Base-by-base conservation (phyloP, 1,284 basidiomycete species). In the Ceratobasidium sp. region DNA sequence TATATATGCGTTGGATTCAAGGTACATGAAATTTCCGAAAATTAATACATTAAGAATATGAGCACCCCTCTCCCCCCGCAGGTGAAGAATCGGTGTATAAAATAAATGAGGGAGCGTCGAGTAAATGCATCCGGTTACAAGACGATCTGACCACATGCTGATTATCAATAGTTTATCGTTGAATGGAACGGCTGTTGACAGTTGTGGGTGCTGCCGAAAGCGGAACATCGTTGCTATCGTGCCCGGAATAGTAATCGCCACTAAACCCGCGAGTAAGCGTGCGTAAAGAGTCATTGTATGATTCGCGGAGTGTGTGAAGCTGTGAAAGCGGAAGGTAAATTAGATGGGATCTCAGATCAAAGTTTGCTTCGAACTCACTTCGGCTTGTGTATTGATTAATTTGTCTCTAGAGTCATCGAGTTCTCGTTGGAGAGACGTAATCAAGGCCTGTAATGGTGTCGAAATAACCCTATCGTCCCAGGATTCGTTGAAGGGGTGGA, bases 191-290 rank as follows among this genome's bases (percentile, higher is more conserved):
- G n/a, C 7, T 32, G 27, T 31, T 22, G 22, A 54, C 31, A 34
- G 50, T 65, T 20, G 29, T 40, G 12, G 62, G 62, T 1, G 62
- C 62, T n/a, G 62, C 62, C 12, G 62, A 65, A 13, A 65, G 50
- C 20, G 62, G 62, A 22, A 27, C 10, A 20, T 56, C 15, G n/a
- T 56, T 35, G 22, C 22, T 22, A 4, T 27, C 22, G n/a, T 50
- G 7, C 6, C 22, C 47, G 6, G 22, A 7, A 27, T 12, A 50
- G 25, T 50, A 29, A 25, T 25, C 47, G n/a, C 25, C 15, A 12
- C 47, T 29, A n/a, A 50, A 15, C 34, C 34, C 25, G 32, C 10
- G 5, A 29, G 22, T 8, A 38, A 34, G 34, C 13, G 13, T 40
- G 1, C 38, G 49, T 6, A 38, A 43, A 15, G 45, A 25, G 29